Percentiles rank a stretch among this genome's conserved stretches.
Conservation (phyloP, 768 basidiomycete genomes). For the Leccinellum albellum region DNA sequence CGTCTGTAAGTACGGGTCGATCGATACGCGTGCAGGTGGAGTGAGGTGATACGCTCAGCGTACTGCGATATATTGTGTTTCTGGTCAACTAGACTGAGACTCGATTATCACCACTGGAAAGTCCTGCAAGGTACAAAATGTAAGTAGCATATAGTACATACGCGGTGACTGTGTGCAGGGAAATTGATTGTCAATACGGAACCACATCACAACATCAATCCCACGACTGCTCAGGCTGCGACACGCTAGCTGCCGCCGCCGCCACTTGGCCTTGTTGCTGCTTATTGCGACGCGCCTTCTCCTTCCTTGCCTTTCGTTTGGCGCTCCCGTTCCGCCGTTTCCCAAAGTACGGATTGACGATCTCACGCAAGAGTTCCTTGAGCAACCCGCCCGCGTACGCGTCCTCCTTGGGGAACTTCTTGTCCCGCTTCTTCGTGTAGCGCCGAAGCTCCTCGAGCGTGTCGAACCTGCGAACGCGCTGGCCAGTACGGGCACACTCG, state of each 20-base stretch:
- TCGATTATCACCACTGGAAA: neutral
- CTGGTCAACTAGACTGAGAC: neutral
- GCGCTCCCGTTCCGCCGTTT: slow-evolving; percentile 17
- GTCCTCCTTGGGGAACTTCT: slow-evolving; percentile 27
- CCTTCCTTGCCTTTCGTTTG: slow-evolving; percentile 16
- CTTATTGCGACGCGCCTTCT: neutral
- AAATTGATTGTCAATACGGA: neutral
- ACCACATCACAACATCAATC: neutral
- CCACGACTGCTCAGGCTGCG: neutral
- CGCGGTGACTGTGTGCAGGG: neutral
- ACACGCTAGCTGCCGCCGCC: neutral
- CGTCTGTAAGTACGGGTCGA: neutral
- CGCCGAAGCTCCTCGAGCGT: slow-evolving; percentile 21
- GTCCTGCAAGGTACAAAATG: neutral
- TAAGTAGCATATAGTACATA: neutral
- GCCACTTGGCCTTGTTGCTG: neutral
- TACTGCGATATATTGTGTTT: neutral
- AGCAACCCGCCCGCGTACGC: slow-evolving; percentile 30
- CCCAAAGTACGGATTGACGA: slow-evolving; percentile 15
- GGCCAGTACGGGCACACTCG: slow-evolving; percentile 10
- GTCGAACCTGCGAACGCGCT: slow-evolving; percentile 21
- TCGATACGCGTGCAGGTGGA: neutral
- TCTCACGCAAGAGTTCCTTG: slow-evolving; percentile 29
- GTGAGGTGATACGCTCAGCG: neutral
- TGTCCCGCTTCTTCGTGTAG: slow-evolving; percentile 22